A percentile compares a stretch with the other conserved stretches of the same genome.
Conservation (phyloP, 352 stramenopile species). For the Pythium aristosporum region DNA sequence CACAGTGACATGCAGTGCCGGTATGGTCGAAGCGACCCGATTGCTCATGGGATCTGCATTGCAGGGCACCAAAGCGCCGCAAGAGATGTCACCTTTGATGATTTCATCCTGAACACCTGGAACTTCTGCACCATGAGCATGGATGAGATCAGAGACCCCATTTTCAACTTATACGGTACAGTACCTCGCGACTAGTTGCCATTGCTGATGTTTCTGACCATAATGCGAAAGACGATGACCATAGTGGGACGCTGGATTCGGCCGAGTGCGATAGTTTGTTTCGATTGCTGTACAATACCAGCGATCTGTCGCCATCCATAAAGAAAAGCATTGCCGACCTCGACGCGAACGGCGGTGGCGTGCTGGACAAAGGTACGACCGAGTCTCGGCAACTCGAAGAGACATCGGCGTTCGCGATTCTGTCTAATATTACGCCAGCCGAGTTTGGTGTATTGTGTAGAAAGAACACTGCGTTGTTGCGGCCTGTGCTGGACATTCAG, state of each 20-base stretch:
- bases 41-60: not conserved
- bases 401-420: not conserved
- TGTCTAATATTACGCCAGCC: conserved; percentile 24
- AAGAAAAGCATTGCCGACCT: conserved; percentile 37
- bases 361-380: conserved; percentile 31
- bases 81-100: conserved; percentile 47
- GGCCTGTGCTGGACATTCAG: conserved; percentile 45
- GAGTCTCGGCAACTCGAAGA: not conserved
- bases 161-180: conserved; percentile 52
- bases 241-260: conserved; percentile 40
- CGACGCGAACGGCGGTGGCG: conserved; percentile 31
- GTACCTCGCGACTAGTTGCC: not conserved
- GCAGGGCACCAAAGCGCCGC: conserved; percentile 41
- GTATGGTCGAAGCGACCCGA: not conserved
- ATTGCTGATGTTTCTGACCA: not conserved
- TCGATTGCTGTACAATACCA: conserved; percentile 47
- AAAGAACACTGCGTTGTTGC: conserved; percentile 38
- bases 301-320: conserved; percentile 35
- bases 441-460: conserved; percentile 41
- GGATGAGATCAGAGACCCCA: conserved; percentile 35
- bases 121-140: conserved; percentile 57
- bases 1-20: not conserved
- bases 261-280: conserved; percentile 55
- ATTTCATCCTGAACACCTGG: conserved; percentile 61
- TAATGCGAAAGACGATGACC: conserved; percentile 38